phyloP scores from a whole-genome alignment of 139 green algal species.

The Haematococcus sp. region DNA sequence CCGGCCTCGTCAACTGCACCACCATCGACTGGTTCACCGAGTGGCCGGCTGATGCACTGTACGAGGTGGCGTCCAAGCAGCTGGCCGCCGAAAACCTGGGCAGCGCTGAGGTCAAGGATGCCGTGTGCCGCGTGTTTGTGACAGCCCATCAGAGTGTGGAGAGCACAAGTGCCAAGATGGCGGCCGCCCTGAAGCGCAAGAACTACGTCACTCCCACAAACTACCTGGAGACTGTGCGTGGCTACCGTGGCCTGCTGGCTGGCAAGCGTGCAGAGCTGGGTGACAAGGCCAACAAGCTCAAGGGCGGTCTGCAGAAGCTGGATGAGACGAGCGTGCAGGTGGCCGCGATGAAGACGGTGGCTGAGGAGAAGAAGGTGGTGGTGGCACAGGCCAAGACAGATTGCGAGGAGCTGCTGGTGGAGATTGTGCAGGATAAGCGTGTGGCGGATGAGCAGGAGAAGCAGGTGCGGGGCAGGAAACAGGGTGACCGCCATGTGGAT shows the following conservation, averaged over 20 bases:
- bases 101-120: slow-evolving; percentile 52
- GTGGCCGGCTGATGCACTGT: slow-evolving; percentile 75
- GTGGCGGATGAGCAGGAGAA: slow-evolving; percentile 79
- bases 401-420: slow-evolving; percentile 85
- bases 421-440: slow-evolving; percentile 88
- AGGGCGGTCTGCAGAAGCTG: slow-evolving; percentile 78
- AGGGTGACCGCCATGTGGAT: background rate
- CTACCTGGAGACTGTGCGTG: slow-evolving; percentile 75
- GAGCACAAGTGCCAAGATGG: slow-evolving; percentile 54
- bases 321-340: slow-evolving; percentile 75
- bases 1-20: slow-evolving; percentile 82
- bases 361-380: slow-evolving; percentile 73
- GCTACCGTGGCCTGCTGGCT: slow-evolving; percentile 64
- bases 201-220: slow-evolving; percentile 84
- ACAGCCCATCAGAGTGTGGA: slow-evolving; percentile 63
- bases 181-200: slow-evolving; percentile 55
- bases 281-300: slow-evolving; percentile 70
- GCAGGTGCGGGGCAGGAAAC: slow-evolving; percentile 7
- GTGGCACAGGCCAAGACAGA: slow-evolving; percentile 78
- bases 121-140: slow-evolving; percentile 70
- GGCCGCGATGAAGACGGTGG: slow-evolving; percentile 71
- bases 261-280: slow-evolving; percentile 69
- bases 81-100: slow-evolving; percentile 54
- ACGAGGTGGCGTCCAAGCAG: slow-evolving; percentile 65
- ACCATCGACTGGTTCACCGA: slow-evolving; percentile 89